A percentile compares a stretch with the other conserved stretches of the same genome.
Conservation (phyloP, 345 rosid species). For the Punica granatum region DNA sequence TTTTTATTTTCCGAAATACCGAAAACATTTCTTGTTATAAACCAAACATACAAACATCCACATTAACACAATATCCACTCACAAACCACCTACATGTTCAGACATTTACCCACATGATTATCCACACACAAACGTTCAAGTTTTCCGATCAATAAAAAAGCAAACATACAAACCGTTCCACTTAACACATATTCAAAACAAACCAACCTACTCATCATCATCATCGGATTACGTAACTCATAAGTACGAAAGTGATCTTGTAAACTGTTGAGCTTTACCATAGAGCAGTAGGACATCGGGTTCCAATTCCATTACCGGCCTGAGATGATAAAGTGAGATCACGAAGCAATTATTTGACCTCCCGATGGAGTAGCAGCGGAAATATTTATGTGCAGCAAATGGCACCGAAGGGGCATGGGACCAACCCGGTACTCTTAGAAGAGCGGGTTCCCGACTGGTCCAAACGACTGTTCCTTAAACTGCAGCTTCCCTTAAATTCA, state of each 20-base stretch:
- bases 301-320: constrained; percentile 20
- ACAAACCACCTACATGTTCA: too few species aligned
- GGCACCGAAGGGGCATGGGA: constrained; percentile 31
- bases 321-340: constrained; percentile 11
- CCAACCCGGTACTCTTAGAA: constrained; percentile 21
- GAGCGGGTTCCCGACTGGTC: constrained; percentile 32
- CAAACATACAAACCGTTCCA: too few species aligned
- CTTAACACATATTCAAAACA: too few species aligned
- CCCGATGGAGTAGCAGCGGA: constrained; percentile 25
- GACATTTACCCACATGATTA: too few species aligned
- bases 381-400: constrained; percentile 15
- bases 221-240: not conserved
- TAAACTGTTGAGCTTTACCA: not conserved
- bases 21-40: too few species aligned
- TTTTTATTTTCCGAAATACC: too few species aligned
- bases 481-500: too few species aligned
- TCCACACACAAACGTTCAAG: too few species aligned
- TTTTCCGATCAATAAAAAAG: too few species aligned
- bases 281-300: constrained; percentile 33
- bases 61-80: too few species aligned
- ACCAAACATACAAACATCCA: too few species aligned
- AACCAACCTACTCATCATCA: too few species aligned
- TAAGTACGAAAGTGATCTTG: not conserved
- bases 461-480: constrained; percentile 21
- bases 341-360: constrained; percentile 23